phyloP scores from a whole-genome alignment of 179 eudicot genomes.

The Spergularia azorica region DNA sequence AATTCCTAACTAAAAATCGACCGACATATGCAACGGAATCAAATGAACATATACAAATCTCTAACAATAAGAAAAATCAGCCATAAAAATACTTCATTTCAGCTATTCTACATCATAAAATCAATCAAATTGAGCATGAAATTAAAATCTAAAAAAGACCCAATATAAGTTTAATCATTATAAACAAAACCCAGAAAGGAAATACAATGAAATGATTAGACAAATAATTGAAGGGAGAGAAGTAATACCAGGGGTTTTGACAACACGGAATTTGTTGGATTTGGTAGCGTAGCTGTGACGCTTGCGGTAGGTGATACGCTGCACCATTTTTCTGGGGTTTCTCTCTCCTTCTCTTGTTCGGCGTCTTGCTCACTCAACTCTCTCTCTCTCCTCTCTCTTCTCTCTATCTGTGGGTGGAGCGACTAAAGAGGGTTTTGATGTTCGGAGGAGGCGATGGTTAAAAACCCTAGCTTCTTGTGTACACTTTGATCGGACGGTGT shows the following conservation, averaged over 20 bases:
- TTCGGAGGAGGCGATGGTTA: neutral
- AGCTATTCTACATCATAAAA: neutral
- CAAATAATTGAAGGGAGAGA: neutral
- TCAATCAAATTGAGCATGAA: neutral
- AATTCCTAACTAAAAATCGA: neutral
- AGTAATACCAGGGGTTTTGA: constrained; percentile 67
- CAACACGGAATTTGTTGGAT: constrained; percentile 72
- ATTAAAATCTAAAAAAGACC: neutral
- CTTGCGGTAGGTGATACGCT: constrained; percentile 68
- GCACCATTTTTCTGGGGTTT: constrained; percentile 49
- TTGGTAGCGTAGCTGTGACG: constrained; percentile 87
- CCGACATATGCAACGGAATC: neutral
- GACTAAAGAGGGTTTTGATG: constrained; percentile 7
- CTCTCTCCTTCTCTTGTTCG: constrained; percentile 12
- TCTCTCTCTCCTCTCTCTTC: constrained; percentile 8
- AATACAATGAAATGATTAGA: neutral
- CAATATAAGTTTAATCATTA: neutral
- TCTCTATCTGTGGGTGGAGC: constrained; percentile 2
- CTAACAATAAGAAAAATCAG: neutral
- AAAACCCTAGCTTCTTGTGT: constrained; percentile 15
- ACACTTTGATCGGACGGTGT: constrained; percentile 24
- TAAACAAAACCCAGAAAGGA: neutral
- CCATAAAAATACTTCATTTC: neutral
- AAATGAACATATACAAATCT: neutral
- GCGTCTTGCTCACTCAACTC: too few relatives aligned